Evolutionary conservation across 2,329 filamentous ascomycete species (phyloP).

Genomic region (Aspergillus calidoustus): DNA sequence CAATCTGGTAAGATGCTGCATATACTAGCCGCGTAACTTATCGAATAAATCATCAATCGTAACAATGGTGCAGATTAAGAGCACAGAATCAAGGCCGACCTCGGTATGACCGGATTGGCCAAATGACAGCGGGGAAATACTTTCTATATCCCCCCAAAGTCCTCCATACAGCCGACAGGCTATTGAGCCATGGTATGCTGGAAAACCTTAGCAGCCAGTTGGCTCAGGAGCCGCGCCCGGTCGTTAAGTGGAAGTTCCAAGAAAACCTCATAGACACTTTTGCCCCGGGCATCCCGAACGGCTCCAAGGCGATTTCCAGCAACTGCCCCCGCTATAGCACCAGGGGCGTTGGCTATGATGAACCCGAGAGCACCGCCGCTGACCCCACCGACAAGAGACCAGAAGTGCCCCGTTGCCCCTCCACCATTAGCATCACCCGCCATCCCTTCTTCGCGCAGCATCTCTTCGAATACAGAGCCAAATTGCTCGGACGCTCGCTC

Average conservation of each 20-base stretch:
- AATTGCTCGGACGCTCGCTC: constrained; percentile 73
- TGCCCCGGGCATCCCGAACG: constrained; percentile 85
- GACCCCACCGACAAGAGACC: constrained; percentile 81
- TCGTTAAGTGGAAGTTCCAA: constrained; percentile 82
- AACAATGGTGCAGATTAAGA: not conserved
- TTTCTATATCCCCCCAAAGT: not conserved
- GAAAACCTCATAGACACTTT: constrained; percentile 93
- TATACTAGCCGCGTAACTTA: not conserved
- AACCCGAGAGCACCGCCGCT: constrained; percentile 92
- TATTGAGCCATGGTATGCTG: constrained; percentile 43
- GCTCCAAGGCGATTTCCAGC: constrained; percentile 92
- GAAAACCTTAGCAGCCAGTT: constrained; percentile 85
- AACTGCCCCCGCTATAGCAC: constrained; percentile 85
- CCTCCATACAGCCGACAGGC: not conserved
- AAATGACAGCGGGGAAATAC: not conserved
- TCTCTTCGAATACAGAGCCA: constrained; percentile 83
- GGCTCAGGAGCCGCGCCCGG: constrained; percentile 77
- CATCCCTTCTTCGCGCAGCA: constrained; percentile 85
- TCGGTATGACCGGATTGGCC: too few species aligned
- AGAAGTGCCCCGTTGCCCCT: constrained; percentile 73
- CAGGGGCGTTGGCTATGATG: constrained; percentile 91
- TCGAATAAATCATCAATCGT: not conserved
- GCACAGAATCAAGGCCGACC: not conserved
- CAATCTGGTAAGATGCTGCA: not conserved
- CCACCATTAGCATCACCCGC: constrained; percentile 57